These are phyloP conservation scores for Mycena maculata DNA, from an alignment of 768 basidiomycete genomes.

Conservation along the genomic window DNA sequence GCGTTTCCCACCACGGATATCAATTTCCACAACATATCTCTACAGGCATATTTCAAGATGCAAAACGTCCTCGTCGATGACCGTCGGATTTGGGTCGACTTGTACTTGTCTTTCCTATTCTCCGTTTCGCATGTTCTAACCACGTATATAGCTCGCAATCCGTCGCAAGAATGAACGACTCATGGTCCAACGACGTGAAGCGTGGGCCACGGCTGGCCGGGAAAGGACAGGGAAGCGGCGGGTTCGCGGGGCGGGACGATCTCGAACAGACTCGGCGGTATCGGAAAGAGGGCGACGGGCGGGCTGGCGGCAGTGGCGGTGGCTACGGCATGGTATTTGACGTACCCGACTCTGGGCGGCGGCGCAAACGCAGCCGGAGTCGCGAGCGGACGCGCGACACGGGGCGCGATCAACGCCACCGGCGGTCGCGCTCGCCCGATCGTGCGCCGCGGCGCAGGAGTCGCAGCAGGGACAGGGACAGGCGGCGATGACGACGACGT, in stretches of 20 bases:
- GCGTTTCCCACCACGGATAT: slow-evolving; percentile 31
- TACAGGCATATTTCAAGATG: slow-evolving; percentile 98
- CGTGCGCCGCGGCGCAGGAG: slow-evolving; percentile 38
- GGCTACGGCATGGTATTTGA: slow-evolving; percentile 90
- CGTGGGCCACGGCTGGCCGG: slow-evolving; percentile 53
- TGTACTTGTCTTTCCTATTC: slow-evolving; percentile 64
- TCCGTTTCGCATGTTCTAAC: slow-evolving; percentile 33
- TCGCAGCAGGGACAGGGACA: slow-evolving; percentile 44
- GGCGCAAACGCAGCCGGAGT: slow-evolving; percentile 65
- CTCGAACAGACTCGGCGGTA: slow-evolving; percentile 80
- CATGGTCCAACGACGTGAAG: slow-evolving; percentile 85
- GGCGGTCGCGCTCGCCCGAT: slow-evolving; percentile 49
- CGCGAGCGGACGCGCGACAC: slow-evolving; percentile 52
- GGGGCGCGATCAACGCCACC: slow-evolving; percentile 44
- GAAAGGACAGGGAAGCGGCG: slow-evolving; percentile 49
- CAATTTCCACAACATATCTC: background rate
- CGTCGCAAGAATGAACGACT: slow-evolving; percentile 85
- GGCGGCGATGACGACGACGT: slow-evolving; percentile 27
- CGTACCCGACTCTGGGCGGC: slow-evolving; percentile 58
- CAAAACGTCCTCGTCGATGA: slow-evolving; percentile 99
- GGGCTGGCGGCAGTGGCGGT: slow-evolving; percentile 38
- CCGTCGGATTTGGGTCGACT: slow-evolving; percentile 98
- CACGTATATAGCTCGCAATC: slow-evolving; percentile 81
- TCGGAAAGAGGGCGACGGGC: slow-evolving; percentile 55
- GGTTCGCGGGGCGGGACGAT: slow-evolving; percentile 81